Conservation (phyloP, 495 filamentous ascomycete species). For the Penicillium chermesinum region DNA sequence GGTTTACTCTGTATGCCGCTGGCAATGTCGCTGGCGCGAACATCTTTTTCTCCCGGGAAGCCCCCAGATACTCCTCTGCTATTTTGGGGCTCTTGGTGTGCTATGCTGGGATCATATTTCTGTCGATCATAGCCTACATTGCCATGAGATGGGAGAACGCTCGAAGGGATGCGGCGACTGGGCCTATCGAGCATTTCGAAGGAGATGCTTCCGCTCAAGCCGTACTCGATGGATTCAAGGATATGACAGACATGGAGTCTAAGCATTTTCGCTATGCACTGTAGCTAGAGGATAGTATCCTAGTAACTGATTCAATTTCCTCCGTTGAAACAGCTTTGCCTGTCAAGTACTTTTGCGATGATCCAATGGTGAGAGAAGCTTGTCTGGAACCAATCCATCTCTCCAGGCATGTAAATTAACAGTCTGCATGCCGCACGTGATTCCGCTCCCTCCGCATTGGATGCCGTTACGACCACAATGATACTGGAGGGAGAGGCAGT, state of each 20-base stretch:
- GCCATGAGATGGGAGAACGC: slow-evolving; percentile 28
- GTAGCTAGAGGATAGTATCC: background rate
- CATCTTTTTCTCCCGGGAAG: slow-evolving; percentile 34
- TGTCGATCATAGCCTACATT: slow-evolving; percentile 18
- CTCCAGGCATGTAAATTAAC: too few relatives aligned
- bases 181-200: slow-evolving; percentile 9
- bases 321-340: background rate
- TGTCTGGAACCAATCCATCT: too few relatives aligned
- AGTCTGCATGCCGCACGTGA: too few relatives aligned
- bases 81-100: slow-evolving; percentile 28
- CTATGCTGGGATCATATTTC: slow-evolving; percentile 32
- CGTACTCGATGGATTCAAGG: slow-evolving; percentile 39
- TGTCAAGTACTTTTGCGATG: background rate
- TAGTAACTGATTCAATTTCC: too few relatives aligned
- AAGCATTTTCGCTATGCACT: slow-evolving; percentile 41
- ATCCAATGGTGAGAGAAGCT: too few relatives aligned
- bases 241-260: slow-evolving; percentile 45
- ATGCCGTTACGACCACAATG: too few relatives aligned
- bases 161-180: slow-evolving; percentile 18
- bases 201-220: slow-evolving; percentile 16
- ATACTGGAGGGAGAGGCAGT: too few relatives aligned
- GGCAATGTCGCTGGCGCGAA: slow-evolving; percentile 45
- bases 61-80: slow-evolving; percentile 34
- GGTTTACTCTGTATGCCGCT: slow-evolving; percentile 32
- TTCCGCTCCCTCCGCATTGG: too few relatives aligned